phyloP scores from a whole-genome alignment of 164 flowering plant genomes.

The Chimonanthus salicifolius region DNA sequence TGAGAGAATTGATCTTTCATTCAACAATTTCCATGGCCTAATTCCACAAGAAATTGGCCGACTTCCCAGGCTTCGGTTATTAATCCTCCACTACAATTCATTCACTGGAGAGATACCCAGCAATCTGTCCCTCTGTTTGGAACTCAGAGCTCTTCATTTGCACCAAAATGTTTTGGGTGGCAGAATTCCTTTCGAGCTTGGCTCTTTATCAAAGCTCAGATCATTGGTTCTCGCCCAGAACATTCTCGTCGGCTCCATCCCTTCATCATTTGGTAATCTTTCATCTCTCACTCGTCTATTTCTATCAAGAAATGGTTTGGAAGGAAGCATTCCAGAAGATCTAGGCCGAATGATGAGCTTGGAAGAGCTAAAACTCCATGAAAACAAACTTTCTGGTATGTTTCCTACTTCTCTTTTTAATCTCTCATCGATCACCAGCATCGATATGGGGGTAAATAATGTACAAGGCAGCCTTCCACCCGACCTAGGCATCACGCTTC shows the following conservation, averaged over 20 bases:
- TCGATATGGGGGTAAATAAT: slow-evolving; percentile 9
- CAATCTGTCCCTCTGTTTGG: slow-evolving; percentile 15
- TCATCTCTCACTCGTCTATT: slow-evolving; percentile 16
- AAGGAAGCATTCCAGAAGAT: slow-evolving; percentile 20
- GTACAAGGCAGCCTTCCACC: slow-evolving; percentile 19
- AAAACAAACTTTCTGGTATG: slow-evolving; percentile 19
- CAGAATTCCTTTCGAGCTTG: not conserved
- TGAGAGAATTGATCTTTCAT: slow-evolving; percentile 23
- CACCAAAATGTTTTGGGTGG: slow-evolving; percentile 14
- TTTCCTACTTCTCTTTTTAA: slow-evolving; percentile 26
- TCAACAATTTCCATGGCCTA: slow-evolving; percentile 26
- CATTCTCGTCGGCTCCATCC: slow-evolving; percentile 27
- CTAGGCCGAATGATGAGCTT: slow-evolving; percentile 15
- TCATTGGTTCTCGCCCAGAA: slow-evolving; percentile 15
- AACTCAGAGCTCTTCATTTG: slow-evolving; percentile 11
- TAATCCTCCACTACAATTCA: slow-evolving; percentile 28
- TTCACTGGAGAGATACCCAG: slow-evolving; percentile 28
- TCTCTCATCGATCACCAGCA: not conserved
- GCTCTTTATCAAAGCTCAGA: slow-evolving; percentile 4
- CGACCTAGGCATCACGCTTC: slow-evolving; percentile 15
- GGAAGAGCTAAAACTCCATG: not conserved
- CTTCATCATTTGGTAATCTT: slow-evolving; percentile 31
- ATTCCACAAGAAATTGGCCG: slow-evolving; percentile 28
- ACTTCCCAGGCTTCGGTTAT: slow-evolving; percentile 22
- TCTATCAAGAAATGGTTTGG: slow-evolving; percentile 15